Base-by-base conservation (phyloP, 2,329 filamentous ascomycete species). In the Thielaviopsis euricoi region DNA sequence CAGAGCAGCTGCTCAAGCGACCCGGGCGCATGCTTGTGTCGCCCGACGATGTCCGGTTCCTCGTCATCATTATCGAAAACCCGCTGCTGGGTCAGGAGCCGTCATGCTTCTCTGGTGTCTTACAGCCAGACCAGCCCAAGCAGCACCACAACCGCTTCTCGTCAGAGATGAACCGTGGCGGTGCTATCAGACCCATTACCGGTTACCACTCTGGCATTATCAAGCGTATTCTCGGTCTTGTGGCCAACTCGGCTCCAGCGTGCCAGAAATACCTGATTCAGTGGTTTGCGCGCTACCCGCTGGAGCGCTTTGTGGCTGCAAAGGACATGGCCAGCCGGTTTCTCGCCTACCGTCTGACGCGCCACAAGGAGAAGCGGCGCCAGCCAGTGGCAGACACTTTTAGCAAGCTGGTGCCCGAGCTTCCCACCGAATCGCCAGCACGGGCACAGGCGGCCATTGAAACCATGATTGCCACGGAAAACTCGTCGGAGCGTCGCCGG, bases 131-230 rank as follows among this genome's bases (percentile, higher is more conserved):
- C 12, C 5, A 21, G 17, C 26, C 29, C 6, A 33, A 53, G 17
- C 53, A 53, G 19, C 49, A 55, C 9, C 50, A 56, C 29, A 52
- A 55, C 15, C 53, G 53, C 15, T 33, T 59, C 21, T 55, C 52
- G 19, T 55, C 52, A 21, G 29, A 37, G n/a, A 52, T 53, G 17
- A 48, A 55, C 19, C 52, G 48, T 5, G 53, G 57, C 46, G 58
- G 58, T 19, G 52, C 46, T 25, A 60, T 60, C 25, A 49, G 52
- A 12, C 58, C 58, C 9, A 33, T 60, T 26, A 53, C 23, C 19
- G 84, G 83, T 1, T 81, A 87, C 60, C 86, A 95, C 69, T 89
- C 87, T 2, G 86, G 85, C 4, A 85, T 95, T 56, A 80, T 94
- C 64, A 95, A 95, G 68, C 81, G 90, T 43, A 83, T 94, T 46